These are phyloP conservation scores for Fusarium sp. DNA, from an alignment of 2,329 filamentous ascomycete species.

Conservation along the genomic window DNA sequence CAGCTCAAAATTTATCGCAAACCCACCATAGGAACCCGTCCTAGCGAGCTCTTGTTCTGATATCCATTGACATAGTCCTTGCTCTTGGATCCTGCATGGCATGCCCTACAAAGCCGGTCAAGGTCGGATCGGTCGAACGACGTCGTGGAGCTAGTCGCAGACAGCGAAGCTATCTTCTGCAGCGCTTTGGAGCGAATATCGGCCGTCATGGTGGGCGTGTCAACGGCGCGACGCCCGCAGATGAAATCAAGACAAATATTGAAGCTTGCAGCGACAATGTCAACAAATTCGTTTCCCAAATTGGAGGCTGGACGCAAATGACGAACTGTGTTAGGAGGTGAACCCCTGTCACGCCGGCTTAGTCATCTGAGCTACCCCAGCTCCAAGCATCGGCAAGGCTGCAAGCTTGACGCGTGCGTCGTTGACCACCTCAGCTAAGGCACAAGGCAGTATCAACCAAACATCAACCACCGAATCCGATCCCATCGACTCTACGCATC, in stretches of 20 bases:
- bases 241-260: constrained; percentile 12
- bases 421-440: constrained; percentile 47
- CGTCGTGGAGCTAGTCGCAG: constrained; percentile 64
- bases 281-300: constrained; percentile 30
- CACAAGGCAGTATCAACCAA: constrained; percentile 38
- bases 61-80: constrained; percentile 63
- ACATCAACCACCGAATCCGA: constrained; percentile 22
- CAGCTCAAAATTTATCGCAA: neutral
- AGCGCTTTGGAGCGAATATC: constrained; percentile 72
- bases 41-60: constrained; percentile 58
- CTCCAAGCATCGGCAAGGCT: constrained; percentile 58
- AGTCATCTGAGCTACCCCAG: constrained; percentile 57
- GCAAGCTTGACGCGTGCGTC: constrained; percentile 60
- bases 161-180: constrained; percentile 74
- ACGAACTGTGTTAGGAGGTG: constrained; percentile 40
- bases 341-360: constrained; percentile 45
- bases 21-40: constrained; percentile 71
- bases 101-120: constrained; percentile 70
- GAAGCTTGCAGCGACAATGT: constrained; percentile 21
- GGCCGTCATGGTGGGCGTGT: constrained; percentile 57
- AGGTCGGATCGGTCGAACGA: constrained; percentile 73
- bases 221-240: neutral
- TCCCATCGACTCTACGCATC: constrained; percentile 23
- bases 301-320: constrained; percentile 33
- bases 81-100: constrained; percentile 59